A percentile compares a stretch with the other conserved stretches of the same genome.
These are phyloP conservation scores for Rhinocladiella similis DNA, from an alignment of 2,329 filamentous ascomycete genomes.

Conservation along the genomic window DNA sequence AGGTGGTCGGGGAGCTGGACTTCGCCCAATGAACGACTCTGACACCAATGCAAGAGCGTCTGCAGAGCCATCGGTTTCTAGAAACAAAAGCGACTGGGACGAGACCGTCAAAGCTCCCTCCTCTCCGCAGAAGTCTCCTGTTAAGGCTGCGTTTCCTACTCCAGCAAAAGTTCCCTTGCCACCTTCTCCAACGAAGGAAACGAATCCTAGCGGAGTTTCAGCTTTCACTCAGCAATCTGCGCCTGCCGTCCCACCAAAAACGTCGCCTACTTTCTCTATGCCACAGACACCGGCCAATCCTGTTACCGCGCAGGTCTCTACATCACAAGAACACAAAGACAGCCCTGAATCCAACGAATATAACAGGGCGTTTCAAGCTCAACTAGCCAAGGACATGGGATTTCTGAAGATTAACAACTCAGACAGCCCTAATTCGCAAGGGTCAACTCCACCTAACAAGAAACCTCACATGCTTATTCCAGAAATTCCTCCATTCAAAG, in stretches of 20 bases:
- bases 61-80: constrained; percentile 49
- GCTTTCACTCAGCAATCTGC: background rate
- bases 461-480: constrained; percentile 35
- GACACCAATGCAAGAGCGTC: constrained; percentile 73
- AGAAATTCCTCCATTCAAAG: constrained; percentile 37
- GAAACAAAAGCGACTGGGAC: constrained; percentile 35
- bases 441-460: constrained; percentile 24
- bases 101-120: constrained; percentile 49
- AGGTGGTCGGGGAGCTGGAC: constrained; percentile 63
- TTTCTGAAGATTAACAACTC: constrained; percentile 38
- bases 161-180: constrained; percentile 64
- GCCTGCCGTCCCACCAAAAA: background rate
- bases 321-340: constrained; percentile 32
- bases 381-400: constrained; percentile 42
- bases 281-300: constrained; percentile 49
- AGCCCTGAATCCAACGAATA: constrained; percentile 42
- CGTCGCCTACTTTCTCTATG: constrained; percentile 33
- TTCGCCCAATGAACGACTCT: constrained; percentile 76
- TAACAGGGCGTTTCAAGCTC: constrained; percentile 42
- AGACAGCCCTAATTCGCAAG: constrained; percentile 27
- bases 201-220: constrained; percentile 47
- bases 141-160: constrained; percentile 55
- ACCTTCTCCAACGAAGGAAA: constrained; percentile 57
- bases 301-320: constrained; percentile 41
- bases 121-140: constrained; percentile 57